Conservation (phyloP, 257 asterid species). For the Rauvolfia tetraphylla region DNA sequence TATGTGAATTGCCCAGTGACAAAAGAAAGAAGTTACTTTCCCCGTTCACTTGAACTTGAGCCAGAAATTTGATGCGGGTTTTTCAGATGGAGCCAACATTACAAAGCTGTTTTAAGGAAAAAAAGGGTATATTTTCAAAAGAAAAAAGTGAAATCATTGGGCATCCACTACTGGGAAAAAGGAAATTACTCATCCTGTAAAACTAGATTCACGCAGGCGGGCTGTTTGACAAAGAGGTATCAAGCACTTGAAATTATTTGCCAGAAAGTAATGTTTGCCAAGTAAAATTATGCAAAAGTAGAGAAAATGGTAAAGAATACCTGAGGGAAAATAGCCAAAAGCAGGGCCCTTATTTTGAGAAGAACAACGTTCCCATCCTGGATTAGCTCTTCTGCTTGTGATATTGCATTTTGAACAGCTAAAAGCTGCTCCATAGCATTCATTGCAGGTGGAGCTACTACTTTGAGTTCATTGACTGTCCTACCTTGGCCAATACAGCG, state of each 20-base stretch:
- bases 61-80: background rate
- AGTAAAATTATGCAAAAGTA: background rate
- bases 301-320: constrained; percentile 26
- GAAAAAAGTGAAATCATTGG: background rate
- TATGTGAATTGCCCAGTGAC: background rate
- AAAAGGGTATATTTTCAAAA: background rate
- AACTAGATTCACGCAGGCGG: background rate
- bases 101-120: no score
- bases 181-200: background rate
- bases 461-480: constrained; percentile 66
- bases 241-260: background rate
- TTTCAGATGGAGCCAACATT: background rate
- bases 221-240: background rate
- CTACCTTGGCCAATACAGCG: constrained; percentile 59
- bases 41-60: background rate
- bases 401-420: constrained; percentile 87
- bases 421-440: constrained; percentile 93
- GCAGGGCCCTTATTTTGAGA: constrained; percentile 73
- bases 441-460: constrained; percentile 74
- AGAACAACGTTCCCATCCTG: constrained; percentile 82
- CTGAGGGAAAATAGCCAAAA: constrained; percentile 86
- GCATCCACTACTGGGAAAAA: background rate
- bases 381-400: constrained; percentile 84
- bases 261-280: background rate
- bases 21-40: background rate